Conservation (phyloP, 768 basidiomycete species). For the Pisolithus sp. region DNA sequence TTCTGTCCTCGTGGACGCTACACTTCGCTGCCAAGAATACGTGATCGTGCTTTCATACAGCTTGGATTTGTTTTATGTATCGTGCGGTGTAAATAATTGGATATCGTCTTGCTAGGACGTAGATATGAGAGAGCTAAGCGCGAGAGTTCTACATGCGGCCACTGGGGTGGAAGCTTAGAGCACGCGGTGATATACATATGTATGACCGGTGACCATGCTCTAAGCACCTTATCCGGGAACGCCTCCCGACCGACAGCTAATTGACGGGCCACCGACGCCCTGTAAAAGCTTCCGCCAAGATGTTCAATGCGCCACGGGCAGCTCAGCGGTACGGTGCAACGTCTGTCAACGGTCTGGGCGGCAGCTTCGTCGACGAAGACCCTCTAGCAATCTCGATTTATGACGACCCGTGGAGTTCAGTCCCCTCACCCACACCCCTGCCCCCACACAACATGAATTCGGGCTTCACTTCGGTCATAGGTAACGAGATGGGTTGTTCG, state of each 20-base stretch:
- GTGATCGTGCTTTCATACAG: constrained; percentile 27
- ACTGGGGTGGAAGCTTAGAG: too few species aligned
- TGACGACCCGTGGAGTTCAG: constrained; percentile 78
- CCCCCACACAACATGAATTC: constrained; percentile 45
- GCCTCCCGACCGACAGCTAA: neutral
- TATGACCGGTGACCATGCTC: too few species aligned
- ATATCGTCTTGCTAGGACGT: neutral
- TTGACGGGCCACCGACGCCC: neutral
- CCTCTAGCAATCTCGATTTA: constrained; percentile 69
- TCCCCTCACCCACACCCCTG: constrained; percentile 66
- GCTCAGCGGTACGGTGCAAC: constrained; percentile 59
- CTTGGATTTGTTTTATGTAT: constrained; percentile 5
- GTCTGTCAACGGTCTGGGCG: constrained; percentile 54
- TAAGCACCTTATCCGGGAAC: neutral
- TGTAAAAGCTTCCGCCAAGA: constrained; percentile 26
- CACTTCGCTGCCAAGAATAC: constrained; percentile 80
- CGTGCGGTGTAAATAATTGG: constrained; percentile 9
- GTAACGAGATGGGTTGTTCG: constrained; percentile 25
- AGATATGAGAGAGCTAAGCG: neutral
- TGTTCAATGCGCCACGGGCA: constrained; percentile 83
- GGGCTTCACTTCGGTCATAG: constrained; percentile 65
- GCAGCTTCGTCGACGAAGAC: constrained; percentile 71
- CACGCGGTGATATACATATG: too few species aligned
- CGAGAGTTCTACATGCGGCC: too few species aligned
- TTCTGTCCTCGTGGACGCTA: constrained; percentile 88